A percentile compares a stretch with the other conserved stretches of the same genome.
Conservation (phyloP, 176 grass and related monocot genomes). For the Urochloa ruziziensis region DNA sequence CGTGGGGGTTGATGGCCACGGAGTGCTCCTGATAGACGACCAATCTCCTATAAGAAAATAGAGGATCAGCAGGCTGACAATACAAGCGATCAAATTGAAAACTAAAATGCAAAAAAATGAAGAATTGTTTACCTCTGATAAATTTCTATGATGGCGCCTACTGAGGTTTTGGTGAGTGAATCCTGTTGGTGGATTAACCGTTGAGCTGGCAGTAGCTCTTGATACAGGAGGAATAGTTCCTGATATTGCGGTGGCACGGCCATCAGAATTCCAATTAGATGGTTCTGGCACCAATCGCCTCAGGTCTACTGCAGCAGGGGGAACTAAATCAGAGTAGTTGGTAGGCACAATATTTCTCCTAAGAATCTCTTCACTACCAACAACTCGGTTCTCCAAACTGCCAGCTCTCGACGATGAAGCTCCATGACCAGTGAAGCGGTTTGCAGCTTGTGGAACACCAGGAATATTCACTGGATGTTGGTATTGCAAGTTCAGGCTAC, state of each 20-base stretch:
- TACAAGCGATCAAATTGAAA: neutral
- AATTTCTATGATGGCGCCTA: conserved; percentile 44
- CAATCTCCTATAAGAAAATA: conserved; percentile 41
- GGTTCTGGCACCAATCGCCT: conserved; percentile 47
- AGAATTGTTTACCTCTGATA: conserved; percentile 32
- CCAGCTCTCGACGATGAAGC: conserved; percentile 47
- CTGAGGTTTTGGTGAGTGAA: conserved; percentile 40
- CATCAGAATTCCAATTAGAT: conserved; percentile 45
- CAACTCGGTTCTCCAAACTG: conserved; percentile 38
- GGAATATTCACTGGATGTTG: conserved; percentile 43
- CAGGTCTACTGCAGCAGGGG: conserved; percentile 33
- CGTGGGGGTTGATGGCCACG: conserved; percentile 40
- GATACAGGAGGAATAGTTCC: conserved; percentile 46
- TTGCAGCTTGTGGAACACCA: conserved; percentile 42
- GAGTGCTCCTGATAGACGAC: conserved; percentile 50
- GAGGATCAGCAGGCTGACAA: neutral
- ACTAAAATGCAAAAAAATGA: neutral
- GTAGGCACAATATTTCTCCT: conserved; percentile 33
- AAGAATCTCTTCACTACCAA: conserved; percentile 36
- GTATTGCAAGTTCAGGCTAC: conserved; percentile 43
- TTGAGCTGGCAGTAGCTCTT: conserved; percentile 37
- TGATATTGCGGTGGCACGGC: conserved; percentile 32
- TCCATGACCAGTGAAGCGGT: conserved; percentile 46
- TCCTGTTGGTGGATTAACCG: conserved; percentile 40
- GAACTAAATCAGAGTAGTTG: conserved; percentile 39